Evolutionary conservation across 2,329 filamentous ascomycete genomes (phyloP).

Genomic region (Scedosporium apiospermum): DNA sequence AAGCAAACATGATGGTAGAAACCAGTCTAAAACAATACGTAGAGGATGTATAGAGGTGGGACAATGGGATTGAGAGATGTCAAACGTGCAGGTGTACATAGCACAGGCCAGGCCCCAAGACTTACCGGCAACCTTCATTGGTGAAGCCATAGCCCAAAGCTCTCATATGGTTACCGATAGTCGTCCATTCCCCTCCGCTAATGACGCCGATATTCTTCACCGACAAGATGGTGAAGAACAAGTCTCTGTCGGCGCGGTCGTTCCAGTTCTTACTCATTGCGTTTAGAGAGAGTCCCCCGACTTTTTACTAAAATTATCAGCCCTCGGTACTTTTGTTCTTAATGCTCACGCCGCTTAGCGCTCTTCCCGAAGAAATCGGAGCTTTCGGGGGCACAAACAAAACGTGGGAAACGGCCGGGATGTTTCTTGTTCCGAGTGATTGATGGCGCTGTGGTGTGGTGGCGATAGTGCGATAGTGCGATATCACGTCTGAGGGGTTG

Average conservation of each 20-base stretch:
- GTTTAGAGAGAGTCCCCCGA: slow-evolving; percentile 6
- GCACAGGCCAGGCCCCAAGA: slow-evolving; percentile 12
- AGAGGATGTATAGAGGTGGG: not conserved
- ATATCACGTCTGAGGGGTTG: not conserved
- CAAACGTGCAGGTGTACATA: not conserved
- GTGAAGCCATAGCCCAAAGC: slow-evolving; percentile 51
- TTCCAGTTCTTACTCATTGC: slow-evolving; percentile 52
- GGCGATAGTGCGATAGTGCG: not conserved
- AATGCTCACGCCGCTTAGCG: no score
- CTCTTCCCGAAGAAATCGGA: not conserved
- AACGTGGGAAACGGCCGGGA: not conserved
- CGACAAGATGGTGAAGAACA: slow-evolving; percentile 53
- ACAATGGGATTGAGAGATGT: not conserved
- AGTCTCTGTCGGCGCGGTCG: slow-evolving; percentile 51
- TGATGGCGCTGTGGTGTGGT: not conserved
- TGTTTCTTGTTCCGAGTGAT: not conserved
- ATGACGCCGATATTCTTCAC: slow-evolving; percentile 56
- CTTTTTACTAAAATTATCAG: not conserved
- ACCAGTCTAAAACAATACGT: not conserved
- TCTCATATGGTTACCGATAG: slow-evolving; percentile 52
- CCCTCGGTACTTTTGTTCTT: not conserved
- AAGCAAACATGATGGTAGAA: not conserved
- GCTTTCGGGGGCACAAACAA: not conserved
- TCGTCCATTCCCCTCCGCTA: slow-evolving; percentile 52
- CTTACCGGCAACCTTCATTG: slow-evolving; percentile 55